Percentiles rank a stretch among this genome's conserved stretches.
These are phyloP conservation scores for Apiospora aurea DNA, from an alignment of 2,329 filamentous ascomycete species.

Conservation along the genomic window DNA sequence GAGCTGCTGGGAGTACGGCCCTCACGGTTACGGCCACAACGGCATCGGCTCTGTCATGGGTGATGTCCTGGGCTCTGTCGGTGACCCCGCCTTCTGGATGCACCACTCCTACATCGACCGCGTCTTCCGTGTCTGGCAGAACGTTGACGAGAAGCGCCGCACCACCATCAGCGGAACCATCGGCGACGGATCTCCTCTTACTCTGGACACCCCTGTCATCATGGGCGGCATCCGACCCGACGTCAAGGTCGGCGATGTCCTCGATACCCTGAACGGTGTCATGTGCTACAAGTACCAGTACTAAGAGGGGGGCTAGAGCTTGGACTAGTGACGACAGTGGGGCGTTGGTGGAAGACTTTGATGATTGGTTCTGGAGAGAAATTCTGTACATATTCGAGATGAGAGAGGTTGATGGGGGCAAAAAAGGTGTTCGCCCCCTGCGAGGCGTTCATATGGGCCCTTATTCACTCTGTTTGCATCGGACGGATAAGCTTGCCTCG, in stretches of 20 bases:
- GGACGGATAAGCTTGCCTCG: slow-evolving; percentile 22
- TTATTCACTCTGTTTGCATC: slow-evolving; percentile 22
- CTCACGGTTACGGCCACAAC: slow-evolving; percentile 44
- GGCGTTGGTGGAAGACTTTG: neutral
- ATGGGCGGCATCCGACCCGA: slow-evolving; percentile 25
- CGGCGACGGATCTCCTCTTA: slow-evolving; percentile 17
- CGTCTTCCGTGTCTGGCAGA: slow-evolving; percentile 29
- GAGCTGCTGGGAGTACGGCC: slow-evolving; percentile 33
- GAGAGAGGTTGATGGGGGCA: slow-evolving; percentile 2
- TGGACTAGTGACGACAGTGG: neutral
- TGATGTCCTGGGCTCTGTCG: slow-evolving; percentile 40
- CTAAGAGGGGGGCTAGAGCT: slow-evolving; percentile 15
- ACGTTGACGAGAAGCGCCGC: slow-evolving; percentile 38
- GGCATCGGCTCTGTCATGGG: slow-evolving; percentile 42
- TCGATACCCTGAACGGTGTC: slow-evolving; percentile 23
- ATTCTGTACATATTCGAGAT: neutral
- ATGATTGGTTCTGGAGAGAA: neutral
- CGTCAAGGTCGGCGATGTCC: slow-evolving; percentile 23
- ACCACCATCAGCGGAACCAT: slow-evolving; percentile 33
- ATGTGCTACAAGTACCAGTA: slow-evolving; percentile 28
- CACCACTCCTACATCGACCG: slow-evolving; percentile 28
- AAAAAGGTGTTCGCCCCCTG: slow-evolving; percentile 9
- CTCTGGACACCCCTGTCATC: slow-evolving; percentile 25
- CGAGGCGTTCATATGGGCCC: slow-evolving; percentile 5
- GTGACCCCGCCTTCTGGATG: slow-evolving; percentile 42